A percentile compares a stretch with the other conserved stretches of the same genome.
Conservation (phyloP, 1,284 basidiomycete genomes). For the Austroboletus niveus region DNA sequence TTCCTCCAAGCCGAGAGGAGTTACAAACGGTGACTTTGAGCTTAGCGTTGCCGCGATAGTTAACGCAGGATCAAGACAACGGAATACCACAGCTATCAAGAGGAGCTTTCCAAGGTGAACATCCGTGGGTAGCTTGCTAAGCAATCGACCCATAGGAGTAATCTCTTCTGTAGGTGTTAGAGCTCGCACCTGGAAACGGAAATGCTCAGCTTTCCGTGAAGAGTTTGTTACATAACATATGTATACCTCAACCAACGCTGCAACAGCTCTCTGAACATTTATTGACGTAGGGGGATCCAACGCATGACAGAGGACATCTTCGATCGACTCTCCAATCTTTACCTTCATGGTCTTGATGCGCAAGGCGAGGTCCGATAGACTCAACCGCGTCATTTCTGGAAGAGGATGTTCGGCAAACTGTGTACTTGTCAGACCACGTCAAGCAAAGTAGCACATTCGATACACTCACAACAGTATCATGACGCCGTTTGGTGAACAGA, state of each 20-base stretch:
- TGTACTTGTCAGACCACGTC: constrained; percentile 10
- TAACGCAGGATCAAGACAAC: constrained; percentile 91
- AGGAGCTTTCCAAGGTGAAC: constrained; percentile 97
- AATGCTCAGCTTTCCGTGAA: constrained; percentile 5
- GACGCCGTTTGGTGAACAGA: constrained; percentile 87
- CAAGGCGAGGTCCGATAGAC: constrained; percentile 91
- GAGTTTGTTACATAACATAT: background rate
- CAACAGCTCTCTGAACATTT: constrained; percentile 92
- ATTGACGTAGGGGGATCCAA: constrained; percentile 86
- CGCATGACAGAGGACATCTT: constrained; percentile 86
- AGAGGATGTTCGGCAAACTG: constrained; percentile 91
- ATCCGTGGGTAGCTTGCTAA: constrained; percentile 93
- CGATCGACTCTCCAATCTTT: constrained; percentile 83
- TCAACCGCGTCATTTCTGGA: constrained; percentile 95
- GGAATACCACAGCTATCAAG: constrained; percentile 82
- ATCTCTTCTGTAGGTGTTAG: constrained; percentile 88
- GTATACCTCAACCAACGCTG: constrained; percentile 85
- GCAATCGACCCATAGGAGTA: constrained; percentile 88
- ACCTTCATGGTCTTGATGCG: constrained; percentile 98
- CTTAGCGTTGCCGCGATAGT: constrained; percentile 94
- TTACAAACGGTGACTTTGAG: constrained; percentile 90
- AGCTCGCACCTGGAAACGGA: constrained; percentile 63
- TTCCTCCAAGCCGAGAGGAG: constrained; percentile 85
- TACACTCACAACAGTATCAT: constrained; percentile 66
- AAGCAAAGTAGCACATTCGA: constrained; percentile 24